phyloP scores from a whole-genome alignment of 1,284 basidiomycete species.

The Cutaneotrichosporon dermatis region DNA sequence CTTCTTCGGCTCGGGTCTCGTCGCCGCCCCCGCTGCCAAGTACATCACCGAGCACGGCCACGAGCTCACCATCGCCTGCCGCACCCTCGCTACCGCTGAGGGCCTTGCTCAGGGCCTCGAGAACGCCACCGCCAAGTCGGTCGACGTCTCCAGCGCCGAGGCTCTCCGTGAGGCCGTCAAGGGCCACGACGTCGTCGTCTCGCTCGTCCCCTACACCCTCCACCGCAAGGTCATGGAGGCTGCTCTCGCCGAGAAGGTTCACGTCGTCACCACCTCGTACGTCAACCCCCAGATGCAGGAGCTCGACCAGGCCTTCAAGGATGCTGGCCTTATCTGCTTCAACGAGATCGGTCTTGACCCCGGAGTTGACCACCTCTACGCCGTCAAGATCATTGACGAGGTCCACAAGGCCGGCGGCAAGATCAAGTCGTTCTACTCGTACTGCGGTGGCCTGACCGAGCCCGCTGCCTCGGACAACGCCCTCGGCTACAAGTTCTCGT shows the following conservation, averaged over 20 bases:
- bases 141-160: conserved; percentile 72
- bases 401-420: conserved; percentile 93
- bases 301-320: conserved; percentile 75
- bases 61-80: conserved; percentile 77
- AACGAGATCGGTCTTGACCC: conserved; percentile 88
- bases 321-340: conserved; percentile 89
- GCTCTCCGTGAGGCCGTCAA: conserved; percentile 77
- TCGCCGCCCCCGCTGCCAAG: conserved; percentile 89
- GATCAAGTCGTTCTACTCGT: conserved; percentile 91
- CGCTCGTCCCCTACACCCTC: conserved; percentile 92
- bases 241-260: conserved; percentile 81
- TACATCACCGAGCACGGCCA: conserved; percentile 84
- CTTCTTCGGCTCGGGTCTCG: conserved; percentile 94
- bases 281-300: conserved; percentile 83
- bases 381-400: conserved; percentile 92
- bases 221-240: conserved; percentile 90
- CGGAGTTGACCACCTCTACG: conserved; percentile 84
- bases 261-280: conserved; percentile 97
- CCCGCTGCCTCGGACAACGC: conserved; percentile 83
- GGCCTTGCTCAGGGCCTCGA: conserved; percentile 65
- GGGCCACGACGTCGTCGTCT: conserved; percentile 88
- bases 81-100: conserved; percentile 71
- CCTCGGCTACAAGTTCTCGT: conserved; percentile 98
- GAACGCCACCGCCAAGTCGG: conserved; percentile 66
- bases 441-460: conserved; percentile 94